These are phyloP conservation scores for Talaromyces verruculosus DNA, from an alignment of 2,329 filamentous ascomycete genomes.

Conservation along the genomic window DNA sequence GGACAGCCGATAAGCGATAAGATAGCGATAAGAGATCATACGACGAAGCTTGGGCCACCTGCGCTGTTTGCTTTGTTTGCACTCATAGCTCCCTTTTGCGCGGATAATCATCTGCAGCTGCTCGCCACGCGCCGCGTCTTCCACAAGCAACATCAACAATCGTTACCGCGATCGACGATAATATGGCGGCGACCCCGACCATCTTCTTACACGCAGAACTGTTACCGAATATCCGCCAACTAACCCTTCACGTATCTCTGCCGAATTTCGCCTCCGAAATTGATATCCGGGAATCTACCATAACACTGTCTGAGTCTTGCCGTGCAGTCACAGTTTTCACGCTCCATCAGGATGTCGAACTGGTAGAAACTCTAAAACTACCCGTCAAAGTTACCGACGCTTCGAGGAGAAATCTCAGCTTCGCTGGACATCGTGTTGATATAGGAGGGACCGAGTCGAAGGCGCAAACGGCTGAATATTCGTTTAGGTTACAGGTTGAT, in stretches of 20 bases:
- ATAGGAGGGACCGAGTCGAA: slow-evolving; percentile 14
- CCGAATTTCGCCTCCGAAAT: slow-evolving; percentile 23
- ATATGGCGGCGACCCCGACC: slow-evolving; percentile 13
- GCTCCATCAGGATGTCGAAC: slow-evolving; percentile 22
- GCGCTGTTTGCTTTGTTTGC: slow-evolving; percentile 15
- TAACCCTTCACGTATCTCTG: slow-evolving; percentile 58
- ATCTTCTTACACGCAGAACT: slow-evolving; percentile 60
- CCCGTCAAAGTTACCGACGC: slow-evolving; percentile 42
- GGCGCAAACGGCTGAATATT: slow-evolving; percentile 45
- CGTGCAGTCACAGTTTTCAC: slow-evolving; percentile 40
- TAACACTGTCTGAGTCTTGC: slow-evolving; percentile 39
- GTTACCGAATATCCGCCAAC: slow-evolving; percentile 60
- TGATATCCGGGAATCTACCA: slow-evolving; percentile 23
- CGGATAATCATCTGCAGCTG: background rate
- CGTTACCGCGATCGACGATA: background rate
- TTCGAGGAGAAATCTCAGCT: slow-evolving; percentile 28
- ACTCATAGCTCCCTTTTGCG: background rate
- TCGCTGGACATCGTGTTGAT: slow-evolving; percentile 17
- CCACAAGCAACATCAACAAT: background rate
- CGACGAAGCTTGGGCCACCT: background rate
- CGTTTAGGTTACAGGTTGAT: slow-evolving; percentile 55
- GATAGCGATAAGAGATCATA: slow-evolving; percentile 20
- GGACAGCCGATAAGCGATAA: slow-evolving; percentile 16
- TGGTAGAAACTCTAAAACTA: slow-evolving; percentile 47
- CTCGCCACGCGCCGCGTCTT: no score